Conservation (phyloP, 23 red algal genomes). For the Gracilaria vermiculophylla region DNA sequence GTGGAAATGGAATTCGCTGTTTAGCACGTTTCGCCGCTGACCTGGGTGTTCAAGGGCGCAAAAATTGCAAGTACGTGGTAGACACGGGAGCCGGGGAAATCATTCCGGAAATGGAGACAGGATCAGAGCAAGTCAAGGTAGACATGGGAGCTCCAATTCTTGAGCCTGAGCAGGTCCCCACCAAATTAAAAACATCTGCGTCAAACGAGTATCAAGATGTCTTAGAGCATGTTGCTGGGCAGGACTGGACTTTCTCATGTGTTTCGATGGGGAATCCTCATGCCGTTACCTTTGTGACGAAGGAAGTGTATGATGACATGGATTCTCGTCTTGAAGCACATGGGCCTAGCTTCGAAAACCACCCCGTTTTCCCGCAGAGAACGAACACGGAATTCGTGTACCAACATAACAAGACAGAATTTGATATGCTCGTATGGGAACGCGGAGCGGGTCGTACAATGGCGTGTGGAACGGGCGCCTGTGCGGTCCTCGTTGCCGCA, state of each 20-base stretch:
- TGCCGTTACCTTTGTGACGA: slow-evolving; percentile 80
- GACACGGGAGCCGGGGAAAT: slow-evolving; percentile 90
- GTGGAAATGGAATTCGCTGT: slow-evolving; percentile 98
- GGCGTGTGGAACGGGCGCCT: slow-evolving; percentile 98
- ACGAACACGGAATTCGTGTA: slow-evolving; percentile 92
- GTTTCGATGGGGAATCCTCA: slow-evolving; percentile 98
- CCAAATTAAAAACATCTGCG: slow-evolving; percentile 21
- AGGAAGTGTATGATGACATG: slow-evolving; percentile 58
- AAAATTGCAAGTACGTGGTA: slow-evolving; percentile 22
- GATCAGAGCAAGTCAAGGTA: slow-evolving; percentile 49
- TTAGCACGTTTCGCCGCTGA: slow-evolving; percentile 88
- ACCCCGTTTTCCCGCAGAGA: slow-evolving; percentile 72
- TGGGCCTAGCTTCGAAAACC: slow-evolving; percentile 85
- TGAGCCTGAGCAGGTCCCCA: slow-evolving; percentile 65
- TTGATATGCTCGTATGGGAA: slow-evolving; percentile 97
- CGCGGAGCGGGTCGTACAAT: slow-evolving; percentile 89
- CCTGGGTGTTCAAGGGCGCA: slow-evolving; percentile 8
- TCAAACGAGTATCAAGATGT: slow-evolving; percentile 5
- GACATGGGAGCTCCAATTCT: slow-evolving; percentile 94
- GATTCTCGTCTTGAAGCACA: slow-evolving; percentile 74
- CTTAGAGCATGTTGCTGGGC: slow-evolving; percentile 48
- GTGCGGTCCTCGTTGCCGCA: slow-evolving; percentile 84
- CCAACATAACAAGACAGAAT: slow-evolving; percentile 31
- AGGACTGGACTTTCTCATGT: slow-evolving; percentile 55
- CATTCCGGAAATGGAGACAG: slow-evolving; percentile 55